phyloP scores from a whole-genome alignment of 2,329 filamentous ascomycete species.

The Hymenoscyphus repandus region DNA sequence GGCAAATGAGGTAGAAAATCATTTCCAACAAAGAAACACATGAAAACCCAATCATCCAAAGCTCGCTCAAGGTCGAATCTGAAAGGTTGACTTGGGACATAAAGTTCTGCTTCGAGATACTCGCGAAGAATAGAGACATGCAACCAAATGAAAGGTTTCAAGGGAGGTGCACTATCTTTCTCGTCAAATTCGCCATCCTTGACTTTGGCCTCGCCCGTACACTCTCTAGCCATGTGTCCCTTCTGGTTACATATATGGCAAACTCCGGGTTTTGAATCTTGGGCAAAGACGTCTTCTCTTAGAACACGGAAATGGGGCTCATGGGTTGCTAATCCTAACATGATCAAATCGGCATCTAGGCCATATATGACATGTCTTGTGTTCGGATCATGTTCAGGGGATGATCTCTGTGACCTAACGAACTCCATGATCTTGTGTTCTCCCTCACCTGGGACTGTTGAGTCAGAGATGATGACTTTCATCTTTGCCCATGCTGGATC shows the following conservation, averaged over 20 bases:
- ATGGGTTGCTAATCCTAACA: conserved; percentile 94
- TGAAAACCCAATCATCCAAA: conserved; percentile 97
- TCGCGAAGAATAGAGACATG: conserved; percentile 89
- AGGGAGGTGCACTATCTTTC: conserved; percentile 62
- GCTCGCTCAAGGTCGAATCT: conserved; percentile 90
- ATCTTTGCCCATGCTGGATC: conserved; percentile 93
- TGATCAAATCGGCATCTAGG: conserved; percentile 95
- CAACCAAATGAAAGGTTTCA: conserved; percentile 98
- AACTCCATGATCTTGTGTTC: conserved; percentile 99
- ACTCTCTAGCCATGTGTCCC: conserved; percentile 84
- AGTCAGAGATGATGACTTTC: conserved; percentile 98
- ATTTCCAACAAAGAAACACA: conserved; percentile 98
- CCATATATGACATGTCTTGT: conserved; percentile 98
- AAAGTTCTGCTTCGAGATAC: conserved; percentile 85
- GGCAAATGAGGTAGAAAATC: conserved; percentile 96
- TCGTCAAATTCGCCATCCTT: conserved; percentile 77
- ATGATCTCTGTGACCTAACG: conserved; percentile 85
- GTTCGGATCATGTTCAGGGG: conserved; percentile 89
- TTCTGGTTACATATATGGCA: conserved; percentile 90
- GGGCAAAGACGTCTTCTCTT: conserved; percentile 93
- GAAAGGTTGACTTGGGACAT: conserved; percentile 77
- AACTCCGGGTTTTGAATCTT: conserved; percentile 74
- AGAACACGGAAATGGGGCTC: conserved; percentile 95
- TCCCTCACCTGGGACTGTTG: conserved; percentile 93
- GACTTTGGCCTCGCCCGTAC: conserved; percentile 71